Evolutionary conservation across 208 protist species (phyloP), one percentile per base, ranked within the genome.

Genomic region (Trichomonas vaginalis): DNA sequence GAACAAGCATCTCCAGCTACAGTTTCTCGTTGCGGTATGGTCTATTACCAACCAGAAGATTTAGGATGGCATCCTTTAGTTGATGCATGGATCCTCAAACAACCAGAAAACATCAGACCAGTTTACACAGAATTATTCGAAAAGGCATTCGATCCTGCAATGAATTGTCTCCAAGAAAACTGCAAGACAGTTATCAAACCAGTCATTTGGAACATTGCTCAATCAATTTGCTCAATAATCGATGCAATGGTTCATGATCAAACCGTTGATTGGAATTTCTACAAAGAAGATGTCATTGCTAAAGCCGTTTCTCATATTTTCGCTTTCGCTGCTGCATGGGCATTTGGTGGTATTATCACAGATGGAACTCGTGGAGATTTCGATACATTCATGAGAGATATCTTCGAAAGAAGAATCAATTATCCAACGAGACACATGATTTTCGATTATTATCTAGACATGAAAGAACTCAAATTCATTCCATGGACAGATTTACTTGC

Each of bases 11-110:
- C 99, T 23, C 99, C 99, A 32, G 99, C 99, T 32, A 99, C 99
- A 6, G 99, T 99, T 56, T 99, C 98, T 32, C 98, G 99, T 87
- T 99, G 99, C 96, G 99, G 99, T 96, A 99, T 99, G 99, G 98
- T 99, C 83, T 99, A 98, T 96, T 98, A 99, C 10, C 98, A 99
- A 95, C 97, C 97, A 17, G 96, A 96, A 40, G 98, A 99, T 95
- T 96, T 99, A 83, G 98, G 98, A 40, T 99, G 98, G 98, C 42
- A 40, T 9, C 86, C 86, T 39, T 32, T 92, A 17, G 45, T 92
- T 51, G 27, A 92, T 51, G 42, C 86, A 17, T 92, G 86, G 86
- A 39, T 96, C 40, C 6, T 15, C 2, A 87, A 46, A 32, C 96
- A 96, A 32, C 96, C 96, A 35, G 39, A 92, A 56, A 10, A 35